These are phyloP conservation scores for Rhizophagus prolifer DNA, from an alignment of 192 early-diverging fungal genomes.

Conservation along the genomic window DNA sequence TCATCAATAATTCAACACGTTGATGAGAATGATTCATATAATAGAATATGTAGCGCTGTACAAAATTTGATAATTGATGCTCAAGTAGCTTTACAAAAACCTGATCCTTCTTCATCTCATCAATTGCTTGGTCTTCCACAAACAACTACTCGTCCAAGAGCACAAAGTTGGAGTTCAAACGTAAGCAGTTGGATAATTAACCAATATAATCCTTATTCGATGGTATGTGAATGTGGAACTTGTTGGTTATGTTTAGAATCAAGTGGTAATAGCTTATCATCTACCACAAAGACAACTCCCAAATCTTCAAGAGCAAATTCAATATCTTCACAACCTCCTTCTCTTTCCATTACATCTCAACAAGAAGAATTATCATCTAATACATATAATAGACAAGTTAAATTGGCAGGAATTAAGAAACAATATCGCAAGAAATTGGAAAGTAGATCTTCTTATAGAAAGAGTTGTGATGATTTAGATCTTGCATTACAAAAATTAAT, in stretches of 20 bases:
- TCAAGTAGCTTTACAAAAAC: slow-evolving; percentile 11
- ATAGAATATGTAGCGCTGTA: slow-evolving; percentile 8
- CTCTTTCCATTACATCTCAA: background rate
- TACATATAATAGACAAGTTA: background rate
- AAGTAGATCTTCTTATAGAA: slow-evolving; percentile 4
- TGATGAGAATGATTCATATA: background rate
- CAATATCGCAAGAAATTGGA: slow-evolving; percentile 5
- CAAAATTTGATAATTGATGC: slow-evolving; percentile 11
- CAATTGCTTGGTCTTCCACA: background rate
- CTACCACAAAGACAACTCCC: background rate
- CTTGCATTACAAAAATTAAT: slow-evolving; percentile 15
- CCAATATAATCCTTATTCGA: background rate
- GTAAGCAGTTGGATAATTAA: slow-evolving; percentile 19
- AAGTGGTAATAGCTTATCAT: background rate
- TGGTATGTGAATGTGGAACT: background rate
- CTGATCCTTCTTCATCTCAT: background rate
- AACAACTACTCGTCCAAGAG: background rate
- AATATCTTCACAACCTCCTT: background rate
- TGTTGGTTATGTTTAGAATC: slow-evolving; percentile 11
- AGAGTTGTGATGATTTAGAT: slow-evolving; percentile 20
- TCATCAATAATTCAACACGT: background rate
- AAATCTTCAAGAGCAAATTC: slow-evolving; percentile 3
- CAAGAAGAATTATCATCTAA: background rate
- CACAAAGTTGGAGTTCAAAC: slow-evolving; percentile 4
- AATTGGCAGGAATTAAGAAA: background rate